These are phyloP conservation scores for Salvia splendens DNA, from an alignment of 257 asterid species.

Conservation along the genomic window DNA sequence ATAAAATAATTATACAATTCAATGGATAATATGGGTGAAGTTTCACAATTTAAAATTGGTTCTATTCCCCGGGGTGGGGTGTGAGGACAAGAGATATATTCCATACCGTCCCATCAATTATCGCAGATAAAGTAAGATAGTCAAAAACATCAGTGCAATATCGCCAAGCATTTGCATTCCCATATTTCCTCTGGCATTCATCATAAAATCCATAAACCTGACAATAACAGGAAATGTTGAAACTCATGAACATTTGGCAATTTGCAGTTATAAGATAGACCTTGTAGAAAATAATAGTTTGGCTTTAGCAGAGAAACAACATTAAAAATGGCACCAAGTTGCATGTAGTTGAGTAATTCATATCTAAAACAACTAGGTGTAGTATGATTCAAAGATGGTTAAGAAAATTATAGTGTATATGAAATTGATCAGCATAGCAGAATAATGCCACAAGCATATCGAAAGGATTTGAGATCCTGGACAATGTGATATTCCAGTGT, in stretches of 20 bases:
- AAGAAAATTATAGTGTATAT: no score
- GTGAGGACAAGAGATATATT: neutral
- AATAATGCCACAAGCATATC: no score
- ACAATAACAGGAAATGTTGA: neutral
- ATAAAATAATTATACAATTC: neutral
- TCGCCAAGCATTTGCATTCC: constrained; percentile 99
- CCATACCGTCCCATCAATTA: constrained; percentile 91
- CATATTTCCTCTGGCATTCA: constrained; percentile 96
- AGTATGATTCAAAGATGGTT: no score
- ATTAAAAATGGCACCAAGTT: neutral
- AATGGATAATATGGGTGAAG: neutral
- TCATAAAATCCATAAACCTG: constrained; percentile 98
- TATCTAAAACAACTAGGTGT: neutral
- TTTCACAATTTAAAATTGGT: neutral
- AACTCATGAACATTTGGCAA: neutral
- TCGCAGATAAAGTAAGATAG: constrained; percentile 91
- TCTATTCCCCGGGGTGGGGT: neutral
- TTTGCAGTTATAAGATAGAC: neutral
- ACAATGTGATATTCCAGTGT: no score
- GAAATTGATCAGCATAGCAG: no score
- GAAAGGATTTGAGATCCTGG: no score
- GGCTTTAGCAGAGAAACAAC: neutral
- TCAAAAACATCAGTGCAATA: constrained; percentile 99
- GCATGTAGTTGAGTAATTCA: neutral
- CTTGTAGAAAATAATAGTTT: neutral